Conservation (phyloP, 495 filamentous ascomycete species). For the Penicillium maclennaniae region DNA sequence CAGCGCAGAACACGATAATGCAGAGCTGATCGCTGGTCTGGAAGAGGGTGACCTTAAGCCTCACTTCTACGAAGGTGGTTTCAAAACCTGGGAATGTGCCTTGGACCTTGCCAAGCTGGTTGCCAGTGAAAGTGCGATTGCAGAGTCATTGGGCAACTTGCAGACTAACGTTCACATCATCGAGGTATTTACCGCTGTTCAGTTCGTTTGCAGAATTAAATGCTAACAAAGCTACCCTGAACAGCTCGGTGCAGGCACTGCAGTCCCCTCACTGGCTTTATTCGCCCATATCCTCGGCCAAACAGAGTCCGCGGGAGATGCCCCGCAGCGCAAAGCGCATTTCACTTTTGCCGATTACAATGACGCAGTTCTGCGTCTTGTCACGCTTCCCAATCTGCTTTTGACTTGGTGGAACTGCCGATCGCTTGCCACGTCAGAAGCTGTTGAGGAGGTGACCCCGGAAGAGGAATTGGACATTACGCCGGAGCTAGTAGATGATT, state of each 20-base stretch:
- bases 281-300: conserved; percentile 64
- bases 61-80: conserved; percentile 94
- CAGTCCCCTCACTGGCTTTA: conserved; percentile 73
- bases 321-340: conserved; percentile 37
- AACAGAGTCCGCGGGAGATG: conserved; percentile 15
- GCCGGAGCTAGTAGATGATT: conserved; percentile 55
- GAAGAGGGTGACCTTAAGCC: conserved; percentile 82
- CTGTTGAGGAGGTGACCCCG: conserved; percentile 6
- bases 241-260: conserved; percentile 88
- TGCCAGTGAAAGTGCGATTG: conserved; percentile 12
- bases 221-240: background rate
- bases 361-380: conserved; percentile 72
- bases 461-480: conserved; percentile 76
- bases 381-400: conserved; percentile 85
- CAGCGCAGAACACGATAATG: conserved; percentile 41
- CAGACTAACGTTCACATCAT: conserved; percentile 55
- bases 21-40: conserved; percentile 52
- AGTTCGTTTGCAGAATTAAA: background rate
- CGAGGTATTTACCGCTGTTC: conserved; percentile 56
- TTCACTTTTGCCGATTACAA: conserved; percentile 91
- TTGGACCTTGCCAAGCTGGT: conserved; percentile 74
- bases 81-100: conserved; percentile 98
- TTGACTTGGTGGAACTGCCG: conserved; percentile 63
- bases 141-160: conserved; percentile 18
- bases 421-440: conserved; percentile 13